Percentiles rank a stretch among this genome's conserved stretches.
Evolutionary conservation across 139 green algal genomes (phyloP).

Genomic region (Coelastrella sp.): DNA sequence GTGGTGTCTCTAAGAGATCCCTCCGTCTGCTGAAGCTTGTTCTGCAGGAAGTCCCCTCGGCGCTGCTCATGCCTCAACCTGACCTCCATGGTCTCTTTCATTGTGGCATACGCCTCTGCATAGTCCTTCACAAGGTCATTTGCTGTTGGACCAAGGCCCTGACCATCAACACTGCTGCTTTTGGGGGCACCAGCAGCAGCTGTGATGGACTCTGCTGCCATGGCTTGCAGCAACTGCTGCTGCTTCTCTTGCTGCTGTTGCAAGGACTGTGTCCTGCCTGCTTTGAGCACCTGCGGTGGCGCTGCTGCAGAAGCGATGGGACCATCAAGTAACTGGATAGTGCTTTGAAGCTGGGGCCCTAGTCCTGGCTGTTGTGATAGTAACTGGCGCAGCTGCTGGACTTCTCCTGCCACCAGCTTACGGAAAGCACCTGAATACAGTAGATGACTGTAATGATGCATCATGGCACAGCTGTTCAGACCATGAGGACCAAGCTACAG

Average conservation of each 20-base stretch:
- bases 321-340: conserved; percentile 41
- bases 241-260: conserved; percentile 17
- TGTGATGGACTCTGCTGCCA: not conserved
- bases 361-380: conserved; percentile 16
- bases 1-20: not conserved
- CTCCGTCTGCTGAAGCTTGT: conserved; percentile 42
- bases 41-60: conserved; percentile 34
- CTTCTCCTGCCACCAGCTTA: conserved; percentile 27
- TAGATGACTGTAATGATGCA: too few relatives aligned
- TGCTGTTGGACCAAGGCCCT: not conserved
- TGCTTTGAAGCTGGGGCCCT: not conserved
- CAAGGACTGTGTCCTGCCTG: not conserved
- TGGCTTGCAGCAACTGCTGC: conserved; percentile 8
- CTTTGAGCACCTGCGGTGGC: not conserved
- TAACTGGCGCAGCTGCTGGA: conserved; percentile 42
- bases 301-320: conserved; percentile 29
- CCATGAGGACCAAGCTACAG: too few relatives aligned
- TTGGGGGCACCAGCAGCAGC: not conserved
- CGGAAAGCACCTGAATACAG: conserved; percentile 28
- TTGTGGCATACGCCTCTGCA: conserved; percentile 36
- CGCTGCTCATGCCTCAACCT: conserved; percentile 41
- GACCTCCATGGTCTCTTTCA: conserved; percentile 48
- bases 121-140: conserved; percentile 43
- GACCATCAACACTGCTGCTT: not conserved
- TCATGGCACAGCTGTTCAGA: too few relatives aligned